Percentiles rank a stretch among this genome's conserved stretches.
Conservation (phyloP, 176 grass and related monocot genomes). For the Oryza longistaminata region DNA sequence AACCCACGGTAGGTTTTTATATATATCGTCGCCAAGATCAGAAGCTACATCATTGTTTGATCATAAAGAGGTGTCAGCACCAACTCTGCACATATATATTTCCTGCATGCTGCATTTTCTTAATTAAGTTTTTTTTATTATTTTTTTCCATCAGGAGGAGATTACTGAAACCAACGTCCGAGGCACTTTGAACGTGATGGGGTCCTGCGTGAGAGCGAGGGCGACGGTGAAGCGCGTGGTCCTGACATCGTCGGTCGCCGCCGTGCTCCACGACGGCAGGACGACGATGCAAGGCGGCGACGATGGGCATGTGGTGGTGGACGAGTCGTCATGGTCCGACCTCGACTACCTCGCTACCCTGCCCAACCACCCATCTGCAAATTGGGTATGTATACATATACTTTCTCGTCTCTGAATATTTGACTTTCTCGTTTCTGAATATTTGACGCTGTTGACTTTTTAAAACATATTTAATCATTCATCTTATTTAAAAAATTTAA, state of each 20-base stretch:
- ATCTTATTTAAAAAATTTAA: no score
- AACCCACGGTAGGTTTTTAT: no score
- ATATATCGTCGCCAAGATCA: no score
- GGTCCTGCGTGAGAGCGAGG: slow-evolving; percentile 25
- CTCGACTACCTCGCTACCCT: slow-evolving; percentile 25
- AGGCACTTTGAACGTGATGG: slow-evolving; percentile 43
- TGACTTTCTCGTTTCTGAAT: no score
- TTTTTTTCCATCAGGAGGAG: slow-evolving; percentile 31
- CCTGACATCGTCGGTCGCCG: slow-evolving; percentile 23
- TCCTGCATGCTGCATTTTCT: no score
- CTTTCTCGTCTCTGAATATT: no score
- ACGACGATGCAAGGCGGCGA: slow-evolving; percentile 28
- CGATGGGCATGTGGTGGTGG: slow-evolving; percentile 30
- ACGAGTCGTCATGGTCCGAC: slow-evolving; percentile 64
- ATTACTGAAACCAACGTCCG: slow-evolving; percentile 44
- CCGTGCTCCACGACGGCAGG: not conserved
- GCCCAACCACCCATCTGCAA: not conserved
- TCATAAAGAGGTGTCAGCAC: no score
- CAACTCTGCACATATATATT: no score
- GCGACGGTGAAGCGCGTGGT: slow-evolving; percentile 50
- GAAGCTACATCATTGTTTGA: no score
- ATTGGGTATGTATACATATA: not conserved
- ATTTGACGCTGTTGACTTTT: no score
- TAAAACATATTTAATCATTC: no score
- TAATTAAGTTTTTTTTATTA: no score